A percentile compares a stretch with the other conserved stretches of the same genome.
phyloP scores from a whole-genome alignment of 2,329 filamentous ascomycete species.

The Fusarium sp. region DNA sequence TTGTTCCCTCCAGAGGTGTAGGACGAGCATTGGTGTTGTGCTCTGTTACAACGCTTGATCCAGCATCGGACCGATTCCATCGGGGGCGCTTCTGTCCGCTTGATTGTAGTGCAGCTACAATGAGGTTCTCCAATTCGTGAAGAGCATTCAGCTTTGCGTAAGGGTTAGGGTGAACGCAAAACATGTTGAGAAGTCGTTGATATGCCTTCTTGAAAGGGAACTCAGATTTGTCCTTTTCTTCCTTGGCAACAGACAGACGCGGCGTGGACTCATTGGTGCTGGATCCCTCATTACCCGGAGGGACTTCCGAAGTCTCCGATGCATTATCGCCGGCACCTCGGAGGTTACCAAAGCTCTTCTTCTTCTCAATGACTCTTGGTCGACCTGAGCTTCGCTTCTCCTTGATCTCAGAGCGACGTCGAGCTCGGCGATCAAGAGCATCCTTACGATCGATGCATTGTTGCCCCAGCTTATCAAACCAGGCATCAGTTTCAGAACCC shows the following conservation, averaged over 20 bases:
- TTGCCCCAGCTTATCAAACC: constrained; percentile 78
- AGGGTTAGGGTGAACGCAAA: constrained; percentile 90
- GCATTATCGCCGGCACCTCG: constrained; percentile 60
- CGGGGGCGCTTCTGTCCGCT: constrained; percentile 50
- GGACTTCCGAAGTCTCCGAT: constrained; percentile 54
- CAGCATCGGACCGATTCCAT: constrained; percentile 53
- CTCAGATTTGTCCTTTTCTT: constrained; percentile 54
- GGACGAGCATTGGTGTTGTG: constrained; percentile 51
- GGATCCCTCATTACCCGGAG: constrained; percentile 54
- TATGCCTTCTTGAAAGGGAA: constrained; percentile 89
- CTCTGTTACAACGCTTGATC: constrained; percentile 50
- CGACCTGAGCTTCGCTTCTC: constrained; percentile 60
- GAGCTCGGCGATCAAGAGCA: constrained; percentile 61
- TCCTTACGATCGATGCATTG: constrained; percentile 73
- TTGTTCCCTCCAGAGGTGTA: constrained; percentile 71
- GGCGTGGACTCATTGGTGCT: constrained; percentile 44
- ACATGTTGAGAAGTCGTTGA: constrained; percentile 81
- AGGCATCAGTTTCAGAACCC: constrained; percentile 92
- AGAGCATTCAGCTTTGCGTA: constrained; percentile 86
- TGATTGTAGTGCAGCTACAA: constrained; percentile 73
- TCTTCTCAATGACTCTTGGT: constrained; percentile 69
- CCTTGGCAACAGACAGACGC: constrained; percentile 40
- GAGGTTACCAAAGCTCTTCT: constrained; percentile 75
- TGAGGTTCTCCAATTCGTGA: constrained; percentile 84
- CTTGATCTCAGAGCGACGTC: constrained; percentile 55